These are phyloP conservation scores for Solanum tarapatanum DNA, from an alignment of 257 asterid species.

Conservation along the genomic window DNA sequence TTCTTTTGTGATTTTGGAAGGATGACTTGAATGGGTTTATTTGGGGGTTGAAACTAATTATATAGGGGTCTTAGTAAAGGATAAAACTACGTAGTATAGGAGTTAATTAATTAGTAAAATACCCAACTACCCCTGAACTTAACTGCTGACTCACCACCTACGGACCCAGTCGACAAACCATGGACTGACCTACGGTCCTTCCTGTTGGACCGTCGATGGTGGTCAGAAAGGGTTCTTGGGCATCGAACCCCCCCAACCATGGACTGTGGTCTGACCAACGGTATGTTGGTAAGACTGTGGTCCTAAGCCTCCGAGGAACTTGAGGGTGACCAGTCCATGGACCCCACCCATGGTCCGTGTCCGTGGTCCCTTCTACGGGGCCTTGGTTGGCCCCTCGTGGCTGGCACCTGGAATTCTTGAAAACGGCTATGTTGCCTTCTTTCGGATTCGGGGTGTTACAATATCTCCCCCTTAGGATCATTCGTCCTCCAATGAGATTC, in stretches of 20 bases:
- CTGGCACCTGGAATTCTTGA: background rate
- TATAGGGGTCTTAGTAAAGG: background rate
- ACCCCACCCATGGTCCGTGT: background rate
- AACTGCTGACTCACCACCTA: background rate
- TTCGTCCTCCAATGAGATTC: background rate
- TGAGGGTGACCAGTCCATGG: background rate
- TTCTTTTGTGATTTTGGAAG: background rate
- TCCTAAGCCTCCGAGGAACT: background rate
- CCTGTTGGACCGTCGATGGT: background rate
- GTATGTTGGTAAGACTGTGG: background rate
- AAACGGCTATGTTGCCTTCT: background rate
- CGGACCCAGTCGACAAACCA: background rate
- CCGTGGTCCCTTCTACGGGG: background rate
- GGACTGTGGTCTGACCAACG: background rate
- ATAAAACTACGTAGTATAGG: background rate
- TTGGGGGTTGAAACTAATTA: background rate
- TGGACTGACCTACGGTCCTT: background rate
- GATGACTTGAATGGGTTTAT: background rate
- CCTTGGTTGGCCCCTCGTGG: background rate
- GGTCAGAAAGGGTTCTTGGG: background rate
- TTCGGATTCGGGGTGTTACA: too few relatives aligned
- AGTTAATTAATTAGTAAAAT: too few relatives aligned
- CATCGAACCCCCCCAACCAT: background rate
- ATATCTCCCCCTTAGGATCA: background rate
- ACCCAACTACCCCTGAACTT: background rate